Evolutionary conservation across 768 basidiomycete species (phyloP).

Genomic region (Jaapia argillacea): DNA sequence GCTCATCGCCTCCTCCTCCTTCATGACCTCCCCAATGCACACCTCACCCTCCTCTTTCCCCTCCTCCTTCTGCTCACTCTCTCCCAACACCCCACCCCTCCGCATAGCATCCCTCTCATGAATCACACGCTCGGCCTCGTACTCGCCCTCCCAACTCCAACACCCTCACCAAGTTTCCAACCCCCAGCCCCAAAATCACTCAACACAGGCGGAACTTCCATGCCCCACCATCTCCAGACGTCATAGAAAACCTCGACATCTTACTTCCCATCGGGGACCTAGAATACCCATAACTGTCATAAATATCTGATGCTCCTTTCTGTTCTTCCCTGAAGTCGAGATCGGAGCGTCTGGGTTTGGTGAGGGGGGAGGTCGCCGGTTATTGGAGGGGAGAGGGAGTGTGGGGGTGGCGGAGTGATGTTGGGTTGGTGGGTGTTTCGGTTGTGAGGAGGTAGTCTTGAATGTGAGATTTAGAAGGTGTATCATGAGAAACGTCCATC

Average conservation of each 20-base stretch:
- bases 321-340: constrained; percentile 32
- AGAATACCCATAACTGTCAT: constrained; percentile 74
- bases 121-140: too few species aligned
- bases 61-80: too few species aligned
- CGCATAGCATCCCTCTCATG: too few species aligned
- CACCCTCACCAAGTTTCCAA: too few species aligned
- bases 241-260: constrained; percentile 26
- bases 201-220: constrained; percentile 21
- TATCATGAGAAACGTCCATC: too few species aligned
- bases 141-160: too few species aligned
- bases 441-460: not conserved
- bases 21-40: not conserved
- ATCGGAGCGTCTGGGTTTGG: constrained; percentile 1
- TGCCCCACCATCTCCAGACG: constrained; percentile 15
- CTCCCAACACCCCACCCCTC: too few species aligned
- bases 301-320: constrained; percentile 66
- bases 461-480: not conserved
- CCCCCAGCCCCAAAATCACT: too few species aligned
- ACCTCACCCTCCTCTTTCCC: too few species aligned
- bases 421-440: not conserved
- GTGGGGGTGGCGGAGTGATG: not conserved
- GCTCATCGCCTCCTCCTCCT: too few species aligned
- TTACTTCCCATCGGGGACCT: constrained; percentile 40
- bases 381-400: not conserved
- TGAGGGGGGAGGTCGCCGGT: not conserved